Base-by-base conservation (phyloP, 208 protist genomes). In the Naegleria fowleri region DNA sequence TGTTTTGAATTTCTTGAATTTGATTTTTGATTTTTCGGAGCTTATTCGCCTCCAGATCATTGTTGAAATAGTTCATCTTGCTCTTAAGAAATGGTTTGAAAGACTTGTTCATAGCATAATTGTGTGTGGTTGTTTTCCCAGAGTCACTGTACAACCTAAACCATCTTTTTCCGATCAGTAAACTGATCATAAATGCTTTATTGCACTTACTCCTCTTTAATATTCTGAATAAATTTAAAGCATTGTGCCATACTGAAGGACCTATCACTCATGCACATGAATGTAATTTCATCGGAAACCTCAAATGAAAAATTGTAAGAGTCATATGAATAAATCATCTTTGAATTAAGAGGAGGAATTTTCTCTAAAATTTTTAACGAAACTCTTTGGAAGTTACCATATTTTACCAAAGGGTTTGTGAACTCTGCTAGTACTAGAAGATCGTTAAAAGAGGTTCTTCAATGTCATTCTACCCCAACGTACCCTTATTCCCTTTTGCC, bases 1-100 rank as follows among this genome's bases (percentile, higher is more conserved):
- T n/a, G 19, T 86, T n/a, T 43, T 92, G 33, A 38, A 93, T 90
- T 15, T 93, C 36, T 29, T 51, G 25, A 41, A 92, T 92, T 48
- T 86, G 33, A 29, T 86, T 48, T 48, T 86, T 86, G 5, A 40
- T 43, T 29, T 51, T 51, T 13, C n/a, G 13, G 16, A 86, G 43
- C n/a, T 86, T 86, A 29, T 86, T 86, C 6, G 36, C 0, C 38
- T 86, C 22, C 0, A 38, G 83, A 86, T 86, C 38, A 48, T 86
- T 43, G 11, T 86, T 86, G n/a, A 48, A 86, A 86, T 86, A 43
- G 25, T 86, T 86, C 38, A 86, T 86, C 39, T 84, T 84, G 9
- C 0, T 19, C 15, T 84, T 84, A 16, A 84, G 15, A 40, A 16
- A 38, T 5, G 29, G 15, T 33, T 84, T 84, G 76, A 84, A 84